Evolutionary conservation across 805 yeast genomes (phyloP), one percentile per base, ranked within the genome.

Genomic region (Yarrowia osloensis): DNA sequence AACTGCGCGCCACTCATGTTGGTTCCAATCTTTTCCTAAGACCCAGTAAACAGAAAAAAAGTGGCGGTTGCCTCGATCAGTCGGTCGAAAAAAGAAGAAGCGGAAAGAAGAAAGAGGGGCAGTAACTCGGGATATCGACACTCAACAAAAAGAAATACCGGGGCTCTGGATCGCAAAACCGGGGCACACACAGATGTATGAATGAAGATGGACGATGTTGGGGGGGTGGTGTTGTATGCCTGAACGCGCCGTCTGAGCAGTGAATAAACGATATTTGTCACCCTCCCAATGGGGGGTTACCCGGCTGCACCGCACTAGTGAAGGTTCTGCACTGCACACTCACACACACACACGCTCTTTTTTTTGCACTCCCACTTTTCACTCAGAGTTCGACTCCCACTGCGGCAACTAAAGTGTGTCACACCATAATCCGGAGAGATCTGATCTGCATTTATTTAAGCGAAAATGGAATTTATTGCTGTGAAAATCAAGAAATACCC

Each of bases 1-100:
- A 94, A 88, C 78, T 72, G 79, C 59, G 78, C 78, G 73, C 79
- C 79, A 73, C 79, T 77, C 80, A 77, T 77, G 66, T 61, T 42
- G 50, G 57, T 50, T 39, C 40, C 65, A 57, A 57, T 57, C 65
- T 42, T 54, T 54, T 54, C 61, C 61, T 12, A 37, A 37, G 61
- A 54, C 61, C 61, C 61, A 35, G 61, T 19, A 15, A 12, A 22
- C 22, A 35, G 44, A 54, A 35, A 35, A 52, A 54, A 54, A 35
- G 61, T 22, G 61, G 44, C 44, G 61, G 26, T 8, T 12, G 61
- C 31, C 33, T 54, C 61, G 61, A 54, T 54, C 61, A 54, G 59
- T 33, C 59, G 59, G 29, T 35, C 28, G 40, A 29, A 50, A 50
- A 33, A 22, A 33, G 13, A 11, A 11, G 6, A 21, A 12, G 24